phyloP scores from a whole-genome alignment of 2,329 filamentous ascomycete species.

The Lachnellula suecica region DNA sequence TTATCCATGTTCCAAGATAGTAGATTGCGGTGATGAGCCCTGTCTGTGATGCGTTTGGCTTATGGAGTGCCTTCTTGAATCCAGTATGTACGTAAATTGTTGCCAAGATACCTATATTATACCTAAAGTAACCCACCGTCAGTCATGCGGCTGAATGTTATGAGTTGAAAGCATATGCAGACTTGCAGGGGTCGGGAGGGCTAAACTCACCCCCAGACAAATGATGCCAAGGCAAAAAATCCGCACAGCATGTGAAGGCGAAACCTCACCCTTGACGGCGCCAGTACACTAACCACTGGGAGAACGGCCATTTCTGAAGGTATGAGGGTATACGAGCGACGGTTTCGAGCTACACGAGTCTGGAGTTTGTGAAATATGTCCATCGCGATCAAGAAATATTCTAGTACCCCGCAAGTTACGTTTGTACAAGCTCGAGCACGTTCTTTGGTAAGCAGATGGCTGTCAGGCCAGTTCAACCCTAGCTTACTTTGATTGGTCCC shows the following conservation, averaged over 20 bases:
- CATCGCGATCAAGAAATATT: background rate
- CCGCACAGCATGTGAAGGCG: conserved; percentile 48
- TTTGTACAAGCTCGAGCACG: background rate
- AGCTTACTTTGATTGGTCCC: background rate
- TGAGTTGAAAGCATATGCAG: background rate
- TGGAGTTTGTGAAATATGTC: background rate
- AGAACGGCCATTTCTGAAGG: background rate
- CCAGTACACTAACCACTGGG: background rate
- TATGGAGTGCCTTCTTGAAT: conserved; percentile 46
- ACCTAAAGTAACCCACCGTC: conserved; percentile 34
- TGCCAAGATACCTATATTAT: conserved; percentile 57
- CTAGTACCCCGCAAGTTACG: background rate
- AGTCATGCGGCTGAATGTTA: background rate
- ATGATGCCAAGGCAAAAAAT: conserved; percentile 55
- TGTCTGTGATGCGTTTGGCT: conserved; percentile 44
- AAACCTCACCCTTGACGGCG: conserved; percentile 14
- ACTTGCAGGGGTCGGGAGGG: background rate
- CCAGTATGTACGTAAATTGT: conserved; percentile 56
- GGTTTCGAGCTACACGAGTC: background rate
- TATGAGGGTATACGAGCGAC: background rate
- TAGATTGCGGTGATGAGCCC: conserved; percentile 57
- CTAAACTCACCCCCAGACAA: conserved; percentile 52
- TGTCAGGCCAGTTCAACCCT: background rate
- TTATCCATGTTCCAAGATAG: conserved; percentile 55
- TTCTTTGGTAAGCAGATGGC: conserved; percentile 1